Conservation (phyloP, 192 early-diverging fungal genomes). For the Coemansia sp. region DNA sequence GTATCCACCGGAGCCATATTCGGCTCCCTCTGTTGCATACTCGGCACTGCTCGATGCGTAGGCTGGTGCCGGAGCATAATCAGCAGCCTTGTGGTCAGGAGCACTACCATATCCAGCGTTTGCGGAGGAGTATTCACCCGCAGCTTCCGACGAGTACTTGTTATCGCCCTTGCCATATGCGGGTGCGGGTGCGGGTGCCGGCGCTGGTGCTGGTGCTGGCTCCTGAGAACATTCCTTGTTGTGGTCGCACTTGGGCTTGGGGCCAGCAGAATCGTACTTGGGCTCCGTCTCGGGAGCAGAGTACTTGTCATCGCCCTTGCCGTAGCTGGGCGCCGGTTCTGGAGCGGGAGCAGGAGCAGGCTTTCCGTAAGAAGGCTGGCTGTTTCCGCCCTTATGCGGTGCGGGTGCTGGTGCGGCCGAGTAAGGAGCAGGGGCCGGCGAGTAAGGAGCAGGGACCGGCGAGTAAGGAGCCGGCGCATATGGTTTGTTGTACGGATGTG, state of each 20-base stretch:
- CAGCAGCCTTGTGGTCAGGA: neutral
- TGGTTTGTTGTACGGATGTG: neutral
- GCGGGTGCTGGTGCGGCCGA: neutral
- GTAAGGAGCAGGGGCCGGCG: neutral
- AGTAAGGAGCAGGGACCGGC: neutral
- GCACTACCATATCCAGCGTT: neutral
- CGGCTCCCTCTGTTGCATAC: neutral
- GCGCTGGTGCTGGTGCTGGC: neutral
- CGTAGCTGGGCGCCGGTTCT: neutral
- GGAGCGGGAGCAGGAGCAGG: slow-evolving; percentile 15
- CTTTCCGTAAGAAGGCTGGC: slow-evolving; percentile 12
- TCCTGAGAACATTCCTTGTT: neutral
- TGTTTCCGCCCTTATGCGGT: slow-evolving; percentile 2
- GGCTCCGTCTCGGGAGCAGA: neutral
- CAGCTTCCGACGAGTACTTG: neutral
- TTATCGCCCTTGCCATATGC: neutral
- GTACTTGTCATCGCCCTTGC: slow-evolving; percentile 2
- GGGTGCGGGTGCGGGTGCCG: neutral
- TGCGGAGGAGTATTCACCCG: neutral
- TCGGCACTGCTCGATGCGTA: neutral
- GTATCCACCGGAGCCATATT: slow-evolving; percentile 6
- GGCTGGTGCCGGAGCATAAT: slow-evolving; percentile 11
- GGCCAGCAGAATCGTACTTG: neutral
- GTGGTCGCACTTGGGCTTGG: neutral
- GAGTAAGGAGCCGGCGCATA: neutral